phyloP scores from a whole-genome alignment of 2,329 filamentous ascomycete species.

The Tolypocladium sp. region DNA sequence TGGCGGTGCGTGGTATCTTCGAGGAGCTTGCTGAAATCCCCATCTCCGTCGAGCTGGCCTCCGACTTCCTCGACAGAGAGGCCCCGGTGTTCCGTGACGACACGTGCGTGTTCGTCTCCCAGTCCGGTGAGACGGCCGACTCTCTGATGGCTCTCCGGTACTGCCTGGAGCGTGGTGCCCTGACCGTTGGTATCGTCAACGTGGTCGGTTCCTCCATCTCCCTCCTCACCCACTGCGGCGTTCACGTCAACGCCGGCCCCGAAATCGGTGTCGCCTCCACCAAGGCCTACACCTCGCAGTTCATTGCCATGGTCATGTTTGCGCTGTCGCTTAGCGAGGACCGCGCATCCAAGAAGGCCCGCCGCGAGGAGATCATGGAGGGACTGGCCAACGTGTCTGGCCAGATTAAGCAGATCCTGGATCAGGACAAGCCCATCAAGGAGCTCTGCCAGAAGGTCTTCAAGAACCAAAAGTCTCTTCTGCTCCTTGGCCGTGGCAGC shows the following conservation, averaged over 20 bases:
- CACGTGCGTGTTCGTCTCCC: constrained; percentile 97
- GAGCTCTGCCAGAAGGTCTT: constrained; percentile 83
- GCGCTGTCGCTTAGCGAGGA: constrained; percentile 93
- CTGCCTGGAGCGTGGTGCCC: constrained; percentile 92
- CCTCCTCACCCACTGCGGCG: constrained; percentile 97
- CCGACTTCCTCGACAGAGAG: constrained; percentile 93
- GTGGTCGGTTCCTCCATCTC: constrained; percentile 98
- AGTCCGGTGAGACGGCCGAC: constrained; percentile 97
- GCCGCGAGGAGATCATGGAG: constrained; percentile 93
- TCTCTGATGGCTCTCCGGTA: constrained; percentile 95
- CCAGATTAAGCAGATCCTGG: constrained; percentile 86
- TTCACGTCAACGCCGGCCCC: constrained; percentile 97
- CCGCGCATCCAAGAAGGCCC: constrained; percentile 84
- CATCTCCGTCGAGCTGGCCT: constrained; percentile 92
- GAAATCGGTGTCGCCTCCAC: constrained; percentile 99
- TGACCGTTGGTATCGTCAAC: constrained; percentile 98
- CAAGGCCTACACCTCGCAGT: constrained; percentile 98
- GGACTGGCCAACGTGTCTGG: constrained; percentile 78
- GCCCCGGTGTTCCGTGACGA: constrained; percentile 99
- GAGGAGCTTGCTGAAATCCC: constrained; percentile 98
- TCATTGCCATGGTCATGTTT: constrained; percentile 99
- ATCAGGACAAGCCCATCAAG: constrained; percentile 91
- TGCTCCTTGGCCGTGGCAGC: constrained; percentile 87
- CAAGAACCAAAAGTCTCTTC: constrained; percentile 93
- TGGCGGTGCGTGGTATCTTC: constrained; percentile 96